Percentiles rank a stretch among this genome's conserved stretches.
phyloP scores from a whole-genome alignment of 305 asterid genomes.

The Euphrasia arctica region DNA sequence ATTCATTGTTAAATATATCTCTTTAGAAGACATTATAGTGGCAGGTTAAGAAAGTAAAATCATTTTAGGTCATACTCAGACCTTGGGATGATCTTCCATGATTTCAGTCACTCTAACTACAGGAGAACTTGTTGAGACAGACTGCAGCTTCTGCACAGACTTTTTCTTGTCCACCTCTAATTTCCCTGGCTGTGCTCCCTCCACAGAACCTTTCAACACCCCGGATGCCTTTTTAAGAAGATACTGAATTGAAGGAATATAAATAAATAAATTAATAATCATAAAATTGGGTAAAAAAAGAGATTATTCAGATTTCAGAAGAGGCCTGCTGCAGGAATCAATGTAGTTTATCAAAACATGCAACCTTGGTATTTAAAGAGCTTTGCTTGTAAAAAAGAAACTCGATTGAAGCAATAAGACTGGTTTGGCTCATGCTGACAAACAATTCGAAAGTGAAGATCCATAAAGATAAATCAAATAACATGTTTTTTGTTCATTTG shows the following conservation, averaged over 20 bases:
- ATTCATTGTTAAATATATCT: slow-evolving; percentile 14
- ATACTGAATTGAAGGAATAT: slow-evolving; percentile 42
- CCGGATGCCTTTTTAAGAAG: slow-evolving; percentile 63
- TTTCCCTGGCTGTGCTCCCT: slow-evolving; percentile 41
- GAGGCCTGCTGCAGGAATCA: slow-evolving; percentile 13
- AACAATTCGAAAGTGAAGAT: slow-evolving; percentile 1
- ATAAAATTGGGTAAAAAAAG: slow-evolving; percentile 21
- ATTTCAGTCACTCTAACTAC: slow-evolving; percentile 42
- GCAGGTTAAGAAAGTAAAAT: slow-evolving; percentile 9
- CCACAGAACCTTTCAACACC: slow-evolving; percentile 36
- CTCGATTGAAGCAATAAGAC: background rate
- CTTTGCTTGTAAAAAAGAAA: slow-evolving; percentile 7
- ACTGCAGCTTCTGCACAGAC: slow-evolving; percentile 29
- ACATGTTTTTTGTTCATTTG: background rate
- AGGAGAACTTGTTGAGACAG: slow-evolving; percentile 44
- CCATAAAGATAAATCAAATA: slow-evolving; percentile 13
- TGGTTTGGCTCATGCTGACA: background rate
- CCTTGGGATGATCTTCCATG: slow-evolving; percentile 44
- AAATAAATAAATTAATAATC: slow-evolving; percentile 1
- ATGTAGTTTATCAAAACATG: slow-evolving; percentile 5
- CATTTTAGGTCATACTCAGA: slow-evolving; percentile 31
- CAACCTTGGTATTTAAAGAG: slow-evolving; percentile 6
- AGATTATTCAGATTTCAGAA: slow-evolving; percentile 1
- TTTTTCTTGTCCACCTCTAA: slow-evolving; percentile 37
- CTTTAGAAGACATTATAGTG: slow-evolving; percentile 10